Base-by-base conservation (phyloP, 1,284 basidiomycete genomes). In the Cryptococcus sp. region DNA sequence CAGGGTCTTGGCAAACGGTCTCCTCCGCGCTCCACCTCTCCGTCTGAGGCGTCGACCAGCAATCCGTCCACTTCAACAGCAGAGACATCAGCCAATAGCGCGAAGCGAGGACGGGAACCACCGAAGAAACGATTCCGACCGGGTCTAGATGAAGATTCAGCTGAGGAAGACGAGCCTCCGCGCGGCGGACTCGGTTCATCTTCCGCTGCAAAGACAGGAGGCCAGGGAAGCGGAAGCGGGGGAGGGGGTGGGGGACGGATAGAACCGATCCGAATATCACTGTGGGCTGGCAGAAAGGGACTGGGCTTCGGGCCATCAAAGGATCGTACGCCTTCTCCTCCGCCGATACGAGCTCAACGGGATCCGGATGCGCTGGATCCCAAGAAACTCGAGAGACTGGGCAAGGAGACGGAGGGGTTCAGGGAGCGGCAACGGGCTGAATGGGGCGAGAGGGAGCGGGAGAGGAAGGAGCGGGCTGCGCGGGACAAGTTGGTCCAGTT, bases 181-280 rank as follows among this genome's bases (percentile, higher is more conserved):
- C 31, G 58, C 58, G 61, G 60, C 16, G 69, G 67, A 8, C 58
- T 69, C 22, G 67, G 64, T 6, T 65, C 45, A 44, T 45, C 19
- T 53, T 16, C 45, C 41, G 35, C 45, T 4, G 25, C 51, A 27
- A 22, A 40, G 35, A 19, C 20, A 50, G n/a, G 40, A 48, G 42
- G 40, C 22, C 44, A 45, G 56, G 27, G 25, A 54, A 31, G 27
- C 27, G 27, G 27, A 10, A 31, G 27, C 27, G n/a, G n/a, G n/a
- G n/a, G n/a, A n/a, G n/a, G n/a, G n/a, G n/a, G n/a, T n/a, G 27
- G 27, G 27, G 27, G 27, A 17, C 41, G 65, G n/a, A 63, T 58
- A 1, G 76, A 79, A 59, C 77, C 77, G n/a, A 65, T 79, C 11
- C 50, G 76, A 17, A 66, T 79, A 39, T 77, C 76, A 3, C 66